A percentile compares a stretch with the other conserved stretches of the same genome.
Evolutionary conservation across 352 stramenopile genomes (phyloP).

Genomic region (Phytophthora pini): DNA sequence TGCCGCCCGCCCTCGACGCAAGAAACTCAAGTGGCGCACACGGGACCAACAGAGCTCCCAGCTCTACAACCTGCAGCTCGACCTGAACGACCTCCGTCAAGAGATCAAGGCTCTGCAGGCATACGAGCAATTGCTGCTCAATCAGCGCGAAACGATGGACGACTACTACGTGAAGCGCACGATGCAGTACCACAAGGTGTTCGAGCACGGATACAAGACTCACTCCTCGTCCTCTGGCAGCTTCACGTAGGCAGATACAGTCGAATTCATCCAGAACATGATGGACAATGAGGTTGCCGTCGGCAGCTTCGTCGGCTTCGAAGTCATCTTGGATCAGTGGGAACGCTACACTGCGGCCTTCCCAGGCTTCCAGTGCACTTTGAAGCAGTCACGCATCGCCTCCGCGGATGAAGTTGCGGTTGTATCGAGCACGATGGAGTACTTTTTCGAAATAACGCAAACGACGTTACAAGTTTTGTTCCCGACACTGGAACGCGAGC

Average conservation of each 20-base stretch:
- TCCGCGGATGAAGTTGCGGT: constrained; percentile 31
- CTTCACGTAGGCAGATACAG: constrained; percentile 22
- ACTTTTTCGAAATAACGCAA: constrained; percentile 48
- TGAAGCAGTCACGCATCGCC: constrained; percentile 34
- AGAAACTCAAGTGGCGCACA: constrained; percentile 68
- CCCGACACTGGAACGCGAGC: constrained; percentile 36
- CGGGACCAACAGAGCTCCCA: constrained; percentile 62
- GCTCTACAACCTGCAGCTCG: constrained; percentile 69
- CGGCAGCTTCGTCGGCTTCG: constrained; percentile 24
- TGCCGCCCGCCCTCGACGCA: constrained; percentile 20
- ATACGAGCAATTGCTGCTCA: constrained; percentile 47
- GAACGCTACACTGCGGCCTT: constrained; percentile 50
- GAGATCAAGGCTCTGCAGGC: constrained; percentile 50
- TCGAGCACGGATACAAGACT: constrained; percentile 48
- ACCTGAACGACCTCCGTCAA: constrained; percentile 53
- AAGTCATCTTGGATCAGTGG: constrained; percentile 53
- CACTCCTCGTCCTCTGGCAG: neutral
- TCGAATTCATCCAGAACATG: constrained; percentile 51
- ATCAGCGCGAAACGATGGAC: constrained; percentile 52
- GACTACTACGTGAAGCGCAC: constrained; percentile 55
- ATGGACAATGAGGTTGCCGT: constrained; percentile 56
- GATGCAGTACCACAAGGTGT: constrained; percentile 68
- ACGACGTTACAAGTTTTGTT: constrained; percentile 60
- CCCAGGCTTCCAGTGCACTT: constrained; percentile 37
- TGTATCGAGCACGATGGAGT: constrained; percentile 46